These are phyloP conservation scores for Sphaerobolus stellatus DNA, from an alignment of 1,284 basidiomycete genomes.

Conservation along the genomic window DNA sequence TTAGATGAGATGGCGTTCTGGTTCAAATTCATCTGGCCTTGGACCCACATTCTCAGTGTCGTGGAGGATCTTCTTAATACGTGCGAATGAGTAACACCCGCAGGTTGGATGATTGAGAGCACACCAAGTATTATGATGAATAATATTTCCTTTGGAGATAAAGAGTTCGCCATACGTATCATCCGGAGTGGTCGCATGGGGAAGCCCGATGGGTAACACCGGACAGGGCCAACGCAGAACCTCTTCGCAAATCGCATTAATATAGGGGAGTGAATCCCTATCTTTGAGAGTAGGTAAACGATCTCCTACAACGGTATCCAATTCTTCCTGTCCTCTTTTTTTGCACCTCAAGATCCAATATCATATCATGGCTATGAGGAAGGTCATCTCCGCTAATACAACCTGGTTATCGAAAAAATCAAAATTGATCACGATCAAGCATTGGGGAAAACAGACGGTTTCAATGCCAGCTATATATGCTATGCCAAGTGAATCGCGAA, in stretches of 20 bases:
- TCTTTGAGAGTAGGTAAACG: conserved; percentile 42
- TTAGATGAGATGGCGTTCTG: conserved; percentile 45
- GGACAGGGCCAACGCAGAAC: conserved; percentile 54
- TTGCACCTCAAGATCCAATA: conserved; percentile 46
- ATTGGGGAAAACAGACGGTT: conserved; percentile 2
- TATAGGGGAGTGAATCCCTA: conserved; percentile 40
- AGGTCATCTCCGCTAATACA: conserved; percentile 43
- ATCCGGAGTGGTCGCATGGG: conserved; percentile 41
- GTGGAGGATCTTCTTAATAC: conserved; percentile 45
- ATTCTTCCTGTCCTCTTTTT: conserved; percentile 42
- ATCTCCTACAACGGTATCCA: conserved; percentile 42
- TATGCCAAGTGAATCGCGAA: conserved; percentile 30
- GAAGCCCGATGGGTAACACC: conserved; percentile 43
- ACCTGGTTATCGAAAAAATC: too few species aligned
- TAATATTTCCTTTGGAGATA: conserved; percentile 38
- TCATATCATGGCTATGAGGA: conserved; percentile 51
- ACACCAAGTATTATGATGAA: conserved; percentile 49
- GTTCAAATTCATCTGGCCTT: conserved; percentile 44
- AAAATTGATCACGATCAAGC: too few species aligned
- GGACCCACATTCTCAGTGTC: conserved; percentile 39
- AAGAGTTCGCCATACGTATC: conserved; percentile 43
- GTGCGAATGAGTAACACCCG: conserved; percentile 2
- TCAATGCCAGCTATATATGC: conserved; percentile 27
- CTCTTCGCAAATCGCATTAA: conserved; percentile 52
- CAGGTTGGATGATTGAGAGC: conserved; percentile 4